Evolutionary conservation across 75 land plant genomes (phyloP).

Genomic region (Cunninghamia lanceolata): DNA sequence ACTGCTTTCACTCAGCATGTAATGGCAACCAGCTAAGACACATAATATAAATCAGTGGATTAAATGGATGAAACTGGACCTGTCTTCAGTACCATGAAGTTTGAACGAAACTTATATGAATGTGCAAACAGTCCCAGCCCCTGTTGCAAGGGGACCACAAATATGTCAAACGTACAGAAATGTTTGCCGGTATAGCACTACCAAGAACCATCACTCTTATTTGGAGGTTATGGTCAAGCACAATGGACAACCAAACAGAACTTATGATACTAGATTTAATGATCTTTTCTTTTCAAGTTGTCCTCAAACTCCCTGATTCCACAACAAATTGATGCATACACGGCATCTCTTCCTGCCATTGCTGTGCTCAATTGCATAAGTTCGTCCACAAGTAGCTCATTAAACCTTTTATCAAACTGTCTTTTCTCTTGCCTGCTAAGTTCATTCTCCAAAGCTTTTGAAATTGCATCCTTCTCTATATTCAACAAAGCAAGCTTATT

Average conservation of each 20-base stretch:
- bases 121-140: neutral
- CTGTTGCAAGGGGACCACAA: neutral
- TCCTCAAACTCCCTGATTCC: neutral
- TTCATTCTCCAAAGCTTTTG: slow-evolving; percentile 13
- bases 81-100: neutral
- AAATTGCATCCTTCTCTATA: slow-evolving; percentile 9
- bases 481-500: slow-evolving; percentile 12
- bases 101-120: neutral
- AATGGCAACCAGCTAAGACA: neutral
- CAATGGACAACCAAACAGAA: neutral
- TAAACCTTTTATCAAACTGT: slow-evolving; percentile 2
- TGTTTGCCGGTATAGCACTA: neutral
- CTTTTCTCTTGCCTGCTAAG: slow-evolving; percentile 7
- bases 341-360: slow-evolving; percentile 1
- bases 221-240: neutral
- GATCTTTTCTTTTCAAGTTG: neutral
- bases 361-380: neutral
- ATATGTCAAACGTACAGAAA: neutral
- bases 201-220: neutral
- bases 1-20: neutral
- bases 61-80: neutral
- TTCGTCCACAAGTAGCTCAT: neutral
- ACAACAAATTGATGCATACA: neutral
- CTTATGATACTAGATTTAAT: neutral
- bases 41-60: neutral